Evolutionary conservation across 345 rosid species (phyloP), one percentile per base, ranked within the genome.

Genomic region (Gossypium stocksii): DNA sequence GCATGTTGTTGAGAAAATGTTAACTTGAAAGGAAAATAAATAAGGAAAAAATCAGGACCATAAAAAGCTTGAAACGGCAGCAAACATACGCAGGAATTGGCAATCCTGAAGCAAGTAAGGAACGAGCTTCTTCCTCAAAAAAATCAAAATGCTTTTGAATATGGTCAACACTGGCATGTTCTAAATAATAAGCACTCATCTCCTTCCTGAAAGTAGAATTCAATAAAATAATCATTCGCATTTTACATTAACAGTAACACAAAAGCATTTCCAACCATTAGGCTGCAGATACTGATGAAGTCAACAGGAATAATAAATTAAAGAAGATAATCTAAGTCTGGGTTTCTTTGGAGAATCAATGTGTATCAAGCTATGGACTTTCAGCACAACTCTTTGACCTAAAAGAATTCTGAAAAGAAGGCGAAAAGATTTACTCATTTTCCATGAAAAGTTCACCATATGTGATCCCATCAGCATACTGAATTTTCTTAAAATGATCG

Each of bases 401-500:
- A 60, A 71, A 68, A 75, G 73, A 41, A 34, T 64, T 60, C 51
- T 70, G 71, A 54, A 73, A 82, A 65, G 10, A 22, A 67, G 29
- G 43, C 60, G 48, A 15, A 73, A 63, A 12, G 71, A 59, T 22
- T 78, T 92, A 94, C 98, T 94, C 98, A 78, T 91, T 94, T 86
- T 94, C 97, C 87, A 89, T 80, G 82, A 94, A 94, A 64, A 94
- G 86, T 83, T 94, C 98, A 74, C 97, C 98, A 70, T 94, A 94
- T 80, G 97, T 91, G 80, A 94, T 92, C 65, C 98, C 98, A 82
- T 88, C 86, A 74, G 97, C 93, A 82, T 94, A 94, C 65, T 83
- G 87, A 72, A 94, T 94, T 77, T 92, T 94, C 80, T 94, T 94
- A 80, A 94, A 94, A 89, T 94, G 98, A 77, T 94, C 98, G 81